Conservation (phyloP, 805 yeast genomes). For the Ogataea zsoltii region DNA sequence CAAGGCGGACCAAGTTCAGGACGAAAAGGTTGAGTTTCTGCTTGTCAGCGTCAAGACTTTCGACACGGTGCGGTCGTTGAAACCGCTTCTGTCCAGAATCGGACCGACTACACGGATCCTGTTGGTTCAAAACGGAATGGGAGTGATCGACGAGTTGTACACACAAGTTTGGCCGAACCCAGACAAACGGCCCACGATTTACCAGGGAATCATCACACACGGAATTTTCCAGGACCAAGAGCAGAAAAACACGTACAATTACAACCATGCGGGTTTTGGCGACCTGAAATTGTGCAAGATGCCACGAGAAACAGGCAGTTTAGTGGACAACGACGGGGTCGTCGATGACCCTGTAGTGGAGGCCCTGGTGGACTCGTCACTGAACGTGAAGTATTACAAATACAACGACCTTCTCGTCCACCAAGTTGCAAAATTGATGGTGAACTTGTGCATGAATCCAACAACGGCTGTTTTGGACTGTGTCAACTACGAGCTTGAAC, state of each 20-base stretch:
- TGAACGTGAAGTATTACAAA: constrained; percentile 33
- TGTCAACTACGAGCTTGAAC: constrained; percentile 70
- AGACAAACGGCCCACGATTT: constrained; percentile 52
- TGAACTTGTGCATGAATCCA: constrained; percentile 84
- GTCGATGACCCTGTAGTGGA: constrained; percentile 25
- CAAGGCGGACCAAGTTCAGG: constrained; percentile 20
- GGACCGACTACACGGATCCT: constrained; percentile 54
- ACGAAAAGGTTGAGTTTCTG: constrained; percentile 34
- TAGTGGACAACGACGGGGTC: constrained; percentile 13
- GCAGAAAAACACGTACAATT: constrained; percentile 39
- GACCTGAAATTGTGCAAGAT: constrained; percentile 57
- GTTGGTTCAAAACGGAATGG: constrained; percentile 86
- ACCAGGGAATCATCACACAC: constrained; percentile 79
- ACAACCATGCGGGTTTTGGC: constrained; percentile 73
- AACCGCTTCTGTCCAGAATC: constrained; percentile 52
- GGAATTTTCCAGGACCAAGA: constrained; percentile 60
- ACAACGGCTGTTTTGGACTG: constrained; percentile 77
- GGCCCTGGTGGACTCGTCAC: constrained; percentile 26
- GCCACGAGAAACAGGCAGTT: constrained; percentile 38
- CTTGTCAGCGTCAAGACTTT: constrained; percentile 81
- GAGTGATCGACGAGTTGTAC: constrained; percentile 57
- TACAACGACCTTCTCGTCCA: constrained; percentile 49
- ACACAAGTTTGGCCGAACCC: constrained; percentile 52
- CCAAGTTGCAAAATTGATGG: constrained; percentile 74
- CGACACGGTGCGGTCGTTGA: constrained; percentile 65